phyloP scores from a whole-genome alignment of 1,139 yeast genomes.

The Candida tetrigidarum region DNA sequence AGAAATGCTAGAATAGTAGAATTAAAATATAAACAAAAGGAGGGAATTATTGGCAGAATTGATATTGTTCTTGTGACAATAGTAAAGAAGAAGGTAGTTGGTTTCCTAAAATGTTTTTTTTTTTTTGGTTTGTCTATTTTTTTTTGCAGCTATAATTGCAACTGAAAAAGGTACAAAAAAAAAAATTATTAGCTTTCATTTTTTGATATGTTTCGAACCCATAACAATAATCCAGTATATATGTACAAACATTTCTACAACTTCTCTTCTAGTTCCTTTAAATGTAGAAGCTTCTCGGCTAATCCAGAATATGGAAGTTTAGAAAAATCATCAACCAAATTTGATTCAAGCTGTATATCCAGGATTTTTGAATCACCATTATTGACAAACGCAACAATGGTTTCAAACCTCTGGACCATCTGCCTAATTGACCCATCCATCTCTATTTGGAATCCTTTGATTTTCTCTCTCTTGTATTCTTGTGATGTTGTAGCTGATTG shows the following conservation, averaged over 20 bases:
- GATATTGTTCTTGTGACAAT: not conserved
- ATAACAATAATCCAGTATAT: too few relatives aligned
- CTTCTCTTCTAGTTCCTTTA: conserved; percentile 10
- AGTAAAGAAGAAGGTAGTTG: not conserved
- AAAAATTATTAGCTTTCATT: not conserved
- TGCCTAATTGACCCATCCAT: conserved; percentile 19
- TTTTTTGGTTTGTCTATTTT: not conserved
- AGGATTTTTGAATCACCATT: conserved; percentile 1
- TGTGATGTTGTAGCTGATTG: conserved; percentile 55
- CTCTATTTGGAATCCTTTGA: conserved; percentile 49
- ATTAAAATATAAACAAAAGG: not conserved
- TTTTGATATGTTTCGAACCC: not conserved
- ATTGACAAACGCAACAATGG: conserved; percentile 21
- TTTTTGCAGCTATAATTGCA: conserved; percentile 5
- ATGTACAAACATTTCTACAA: too few relatives aligned
- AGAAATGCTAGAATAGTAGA: not conserved
- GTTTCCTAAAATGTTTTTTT: not conserved
- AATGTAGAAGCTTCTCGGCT: conserved; percentile 12
- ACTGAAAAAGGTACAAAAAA: not conserved
- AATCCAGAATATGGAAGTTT: conserved; percentile 11
- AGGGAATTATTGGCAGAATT: not conserved
- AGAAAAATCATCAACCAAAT: conserved; percentile 6
- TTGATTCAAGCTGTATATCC: conserved; percentile 10
- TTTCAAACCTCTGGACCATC: conserved; percentile 27
- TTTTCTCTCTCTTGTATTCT: conserved; percentile 36